phyloP scores from a whole-genome alignment of 805 yeast genomes.

The Hanseniaspora clermontiae region DNA sequence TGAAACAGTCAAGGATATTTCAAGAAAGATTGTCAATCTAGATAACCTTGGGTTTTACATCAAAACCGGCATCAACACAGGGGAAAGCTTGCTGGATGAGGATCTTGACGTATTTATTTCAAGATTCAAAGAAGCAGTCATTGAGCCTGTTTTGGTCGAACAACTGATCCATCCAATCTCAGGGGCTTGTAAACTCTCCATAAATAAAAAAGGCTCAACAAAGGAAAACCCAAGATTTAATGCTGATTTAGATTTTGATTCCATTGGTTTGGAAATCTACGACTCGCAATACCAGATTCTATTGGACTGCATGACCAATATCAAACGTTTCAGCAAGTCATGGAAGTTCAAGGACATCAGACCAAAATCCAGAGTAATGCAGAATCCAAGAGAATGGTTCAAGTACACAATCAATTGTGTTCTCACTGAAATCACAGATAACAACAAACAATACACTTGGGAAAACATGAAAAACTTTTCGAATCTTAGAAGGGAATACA shows the following conservation, averaged over 20 bases:
- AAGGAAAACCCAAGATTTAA: conserved; percentile 55
- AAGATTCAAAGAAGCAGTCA: conserved; percentile 37
- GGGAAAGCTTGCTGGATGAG: conserved; percentile 32
- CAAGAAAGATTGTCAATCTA: conserved; percentile 67
- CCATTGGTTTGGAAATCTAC: conserved; percentile 76
- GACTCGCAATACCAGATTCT: conserved; percentile 74
- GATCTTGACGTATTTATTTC: conserved; percentile 38
- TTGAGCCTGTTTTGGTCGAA: conserved; percentile 30
- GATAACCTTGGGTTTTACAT: conserved; percentile 69
- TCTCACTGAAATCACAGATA: conserved; percentile 66
- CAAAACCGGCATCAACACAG: conserved; percentile 48
- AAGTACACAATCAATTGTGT: conserved; percentile 68
- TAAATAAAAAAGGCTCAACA: conserved; percentile 69
- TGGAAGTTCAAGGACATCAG: conserved; percentile 58
- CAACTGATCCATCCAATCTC: conserved; percentile 74
- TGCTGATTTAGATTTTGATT: conserved; percentile 69
- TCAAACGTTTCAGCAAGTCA: conserved; percentile 66
- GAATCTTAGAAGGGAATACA: conserved; percentile 58
- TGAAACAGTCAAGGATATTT: conserved; percentile 48
- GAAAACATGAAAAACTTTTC: conserved; percentile 57
- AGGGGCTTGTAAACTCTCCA: conserved; percentile 69
- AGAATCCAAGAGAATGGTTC: conserved; percentile 73
- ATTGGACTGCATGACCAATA: conserved; percentile 65
- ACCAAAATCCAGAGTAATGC: conserved; percentile 41
- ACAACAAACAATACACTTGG: conserved; percentile 80